A percentile compares a stretch with the other conserved stretches of the same genome.
phyloP scores from a whole-genome alignment of 2,329 filamentous ascomycete species.

The Alternaria angustiovoidea region DNA sequence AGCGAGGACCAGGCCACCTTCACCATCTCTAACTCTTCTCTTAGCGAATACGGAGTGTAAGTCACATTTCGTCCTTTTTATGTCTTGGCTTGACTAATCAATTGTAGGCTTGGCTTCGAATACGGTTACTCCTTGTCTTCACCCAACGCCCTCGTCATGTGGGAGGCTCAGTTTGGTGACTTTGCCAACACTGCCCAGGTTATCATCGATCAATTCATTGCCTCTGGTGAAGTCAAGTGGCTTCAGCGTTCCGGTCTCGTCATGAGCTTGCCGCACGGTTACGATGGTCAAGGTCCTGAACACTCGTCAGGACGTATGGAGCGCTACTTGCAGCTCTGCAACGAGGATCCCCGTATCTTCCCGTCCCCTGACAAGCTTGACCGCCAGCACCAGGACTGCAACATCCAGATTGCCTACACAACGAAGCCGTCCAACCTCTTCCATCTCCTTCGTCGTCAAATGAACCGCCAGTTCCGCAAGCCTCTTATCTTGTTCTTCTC shows the following conservation, averaged over 20 bases:
- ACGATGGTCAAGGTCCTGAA: slow-evolving; percentile 97
- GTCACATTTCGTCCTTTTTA: slow-evolving; percentile 31
- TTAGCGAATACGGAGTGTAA: slow-evolving; percentile 73
- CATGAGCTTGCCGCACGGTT: slow-evolving; percentile 95
- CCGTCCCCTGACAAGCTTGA: slow-evolving; percentile 87
- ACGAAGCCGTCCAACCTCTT: slow-evolving; percentile 96
- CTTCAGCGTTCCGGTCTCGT: slow-evolving; percentile 96
- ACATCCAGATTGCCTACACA: slow-evolving; percentile 98
- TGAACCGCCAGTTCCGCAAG: slow-evolving; percentile 99
- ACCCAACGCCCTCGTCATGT: slow-evolving; percentile 96
- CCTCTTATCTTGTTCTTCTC: slow-evolving; percentile 98
- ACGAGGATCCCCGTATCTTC: slow-evolving; percentile 95
- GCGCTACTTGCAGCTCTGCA: slow-evolving; percentile 95
- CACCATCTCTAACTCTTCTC: slow-evolving; percentile 95
- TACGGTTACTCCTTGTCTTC: slow-evolving; percentile 98
- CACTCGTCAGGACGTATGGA: slow-evolving; percentile 98
- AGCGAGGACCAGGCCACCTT: slow-evolving; percentile 93
- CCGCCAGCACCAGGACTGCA: slow-evolving; percentile 98
- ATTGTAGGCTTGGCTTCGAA: slow-evolving; percentile 83
- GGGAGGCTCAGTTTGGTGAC: slow-evolving; percentile 99
- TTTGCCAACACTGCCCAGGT: slow-evolving; percentile 99
- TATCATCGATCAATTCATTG: slow-evolving; percentile 98
- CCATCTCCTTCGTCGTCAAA: slow-evolving; percentile 94
- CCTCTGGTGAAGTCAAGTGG: slow-evolving; percentile 98
- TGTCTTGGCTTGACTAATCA: slow-evolving; percentile 31